Evolutionary conservation across 176 grass and related monocot genomes (phyloP), one percentile per base, ranked within the genome.

Genomic region (Elymus sibiricus): DNA sequence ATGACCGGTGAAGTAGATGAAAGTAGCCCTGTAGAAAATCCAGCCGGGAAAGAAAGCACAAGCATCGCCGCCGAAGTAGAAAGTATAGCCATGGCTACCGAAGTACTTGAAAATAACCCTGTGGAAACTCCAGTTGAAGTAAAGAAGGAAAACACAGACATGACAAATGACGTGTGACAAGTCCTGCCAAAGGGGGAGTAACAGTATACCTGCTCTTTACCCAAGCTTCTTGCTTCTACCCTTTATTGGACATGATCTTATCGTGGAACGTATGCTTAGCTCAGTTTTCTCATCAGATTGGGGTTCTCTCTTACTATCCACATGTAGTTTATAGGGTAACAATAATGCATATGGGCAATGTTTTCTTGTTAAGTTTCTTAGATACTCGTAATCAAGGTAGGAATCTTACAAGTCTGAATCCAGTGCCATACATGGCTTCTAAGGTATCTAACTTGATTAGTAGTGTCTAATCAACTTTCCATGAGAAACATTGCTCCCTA

Each of bases 131-230:
- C 70, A 9, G 49, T 38, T 78, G 47, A 66, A 67, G 16, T 17
- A 27, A 66, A 67, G 34, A 77, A 51, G 32, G 51, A 82, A 71
- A 9, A 17, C 37, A 82, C 10, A 42, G 42, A 83, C 2, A 37
- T 26, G 29, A 46, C 13, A 26, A 70, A 31, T 77, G 19, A 73
- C 64, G 21, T 11, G 31, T 2, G 29, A 42, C 24, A 62, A 42
- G 11, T 70, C 37, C 32, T 31, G 64, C 42, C 53, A 64, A 42
- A 71, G 17, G 63, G 70, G 72, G 74, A 90, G 76, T 83, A 64
- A 21, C 55, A 72, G 73, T 14, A 53, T 70, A 61, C 5, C n/a
- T 46, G 72, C 24, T 82, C 51, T 84, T 72, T 51, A n/a, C 38
- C 9, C 13, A 9, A 79, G 15, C 77, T 42, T 32, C 11, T 17